Evolutionary conservation across 2,329 filamentous ascomycete species (phyloP).

Genomic region (Drechslera avenae): DNA sequence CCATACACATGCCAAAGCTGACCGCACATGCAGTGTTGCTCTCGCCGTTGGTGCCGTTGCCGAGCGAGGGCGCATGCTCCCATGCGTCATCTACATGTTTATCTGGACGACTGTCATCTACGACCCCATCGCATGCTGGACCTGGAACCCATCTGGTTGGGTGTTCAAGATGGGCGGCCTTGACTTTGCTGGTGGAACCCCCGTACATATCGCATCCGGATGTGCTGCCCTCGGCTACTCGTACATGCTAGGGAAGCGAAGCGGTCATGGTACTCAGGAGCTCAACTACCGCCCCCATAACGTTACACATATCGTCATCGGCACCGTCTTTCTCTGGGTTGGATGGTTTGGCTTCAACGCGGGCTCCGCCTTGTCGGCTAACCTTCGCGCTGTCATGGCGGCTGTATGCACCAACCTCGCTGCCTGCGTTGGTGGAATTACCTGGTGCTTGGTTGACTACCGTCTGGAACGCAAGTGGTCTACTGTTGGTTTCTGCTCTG

Average conservation of each 20-base stretch:
- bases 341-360: slow-evolving; percentile 97
- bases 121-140: slow-evolving; percentile 93
- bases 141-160: slow-evolving; percentile 87
- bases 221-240: slow-evolving; percentile 86
- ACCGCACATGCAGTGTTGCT: slow-evolving; percentile 64
- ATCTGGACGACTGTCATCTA: slow-evolving; percentile 90
- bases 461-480: slow-evolving; percentile 90
- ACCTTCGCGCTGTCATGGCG: slow-evolving; percentile 84
- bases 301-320: slow-evolving; percentile 88
- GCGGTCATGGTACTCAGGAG: slow-evolving; percentile 83
- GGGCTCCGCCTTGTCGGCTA: slow-evolving; percentile 79
- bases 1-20: not conserved
- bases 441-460: slow-evolving; percentile 89
- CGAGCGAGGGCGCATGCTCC: slow-evolving; percentile 85
- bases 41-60: slow-evolving; percentile 84
- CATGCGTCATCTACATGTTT: slow-evolving; percentile 90
- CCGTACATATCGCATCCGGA: slow-evolving; percentile 86
- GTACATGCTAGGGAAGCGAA: slow-evolving; percentile 85
- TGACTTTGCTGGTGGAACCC: slow-evolving; percentile 88
- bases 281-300: slow-evolving; percentile 93
- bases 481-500: slow-evolving; percentile 90
- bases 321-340: slow-evolving; percentile 92
- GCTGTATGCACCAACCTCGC: slow-evolving; percentile 84
- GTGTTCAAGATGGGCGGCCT: slow-evolving; percentile 77
- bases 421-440: slow-evolving; percentile 82